Percentiles rank a stretch among this genome's conserved stretches.
Evolutionary conservation across 2,329 filamentous ascomycete genomes (phyloP).

Genomic region (Xylaria sp.): DNA sequence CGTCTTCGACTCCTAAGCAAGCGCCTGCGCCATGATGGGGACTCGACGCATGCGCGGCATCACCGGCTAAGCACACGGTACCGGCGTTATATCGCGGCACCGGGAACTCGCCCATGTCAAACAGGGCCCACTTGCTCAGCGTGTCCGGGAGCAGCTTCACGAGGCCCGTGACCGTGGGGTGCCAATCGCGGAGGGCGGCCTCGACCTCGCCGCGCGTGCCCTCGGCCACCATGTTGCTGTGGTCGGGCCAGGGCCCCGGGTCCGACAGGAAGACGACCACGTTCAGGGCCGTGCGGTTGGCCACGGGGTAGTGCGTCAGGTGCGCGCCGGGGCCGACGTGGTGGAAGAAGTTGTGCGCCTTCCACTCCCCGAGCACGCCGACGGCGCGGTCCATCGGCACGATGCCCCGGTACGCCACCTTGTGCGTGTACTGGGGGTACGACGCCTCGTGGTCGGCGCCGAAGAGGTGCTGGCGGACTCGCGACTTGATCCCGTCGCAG

Average conservation of each 20-base stretch:
- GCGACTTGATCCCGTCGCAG: conserved; percentile 53
- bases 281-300: conserved; percentile 29
- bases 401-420: conserved; percentile 55
- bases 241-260: conserved; percentile 25
- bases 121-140: conserved; percentile 31
- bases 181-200: conserved; percentile 21
- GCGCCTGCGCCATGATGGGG: conserved; percentile 31
- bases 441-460: conserved; percentile 45
- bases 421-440: conserved; percentile 51
- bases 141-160: conserved; percentile 25
- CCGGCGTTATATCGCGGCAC: conserved; percentile 22
- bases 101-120: conserved; percentile 29
- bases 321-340: conserved; percentile 29
- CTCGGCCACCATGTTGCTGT: conserved; percentile 17
- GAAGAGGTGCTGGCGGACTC: conserved; percentile 47
- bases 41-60: conserved; percentile 30
- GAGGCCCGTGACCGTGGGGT: conserved; percentile 22
- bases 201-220: conserved; percentile 24
- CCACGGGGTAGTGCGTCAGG: conserved; percentile 29
- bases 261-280: conserved; percentile 26
- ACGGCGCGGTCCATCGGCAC: conserved; percentile 52
- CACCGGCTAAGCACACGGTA: conserved; percentile 26
- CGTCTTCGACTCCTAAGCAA: conserved; percentile 42
- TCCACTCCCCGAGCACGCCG: conserved; percentile 46
- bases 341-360: conserved; percentile 26